Evolutionary conservation across 2,329 filamentous ascomycete species (phyloP).

Genomic region (Fusarium sp.): DNA sequence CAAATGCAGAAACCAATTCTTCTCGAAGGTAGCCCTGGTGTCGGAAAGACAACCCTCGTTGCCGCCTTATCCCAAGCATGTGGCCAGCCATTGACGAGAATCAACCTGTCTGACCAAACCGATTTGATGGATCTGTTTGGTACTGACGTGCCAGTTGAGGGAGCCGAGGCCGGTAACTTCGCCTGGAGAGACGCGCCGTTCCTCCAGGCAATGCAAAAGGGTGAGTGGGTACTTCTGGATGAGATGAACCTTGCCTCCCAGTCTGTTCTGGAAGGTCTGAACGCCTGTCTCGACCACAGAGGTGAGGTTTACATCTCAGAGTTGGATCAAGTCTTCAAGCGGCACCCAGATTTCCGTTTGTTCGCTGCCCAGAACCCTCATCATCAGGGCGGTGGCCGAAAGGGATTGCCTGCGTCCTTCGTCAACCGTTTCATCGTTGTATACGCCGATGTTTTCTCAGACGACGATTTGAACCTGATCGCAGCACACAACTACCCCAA

Average conservation of each 20-base stretch:
- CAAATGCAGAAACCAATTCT: conserved; percentile 93
- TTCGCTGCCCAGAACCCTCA: conserved; percentile 99
- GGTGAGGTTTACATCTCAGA: conserved; percentile 97
- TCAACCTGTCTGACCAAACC: conserved; percentile 98
- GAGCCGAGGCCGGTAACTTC: conserved; percentile 91
- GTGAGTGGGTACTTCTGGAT: conserved; percentile 96
- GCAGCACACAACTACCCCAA: conserved; percentile 82
- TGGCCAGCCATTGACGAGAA: conserved; percentile 87
- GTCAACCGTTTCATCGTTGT: conserved; percentile 99
- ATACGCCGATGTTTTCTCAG: conserved; percentile 90
- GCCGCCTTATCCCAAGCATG: conserved; percentile 85
- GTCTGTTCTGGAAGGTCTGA: conserved; percentile 94
- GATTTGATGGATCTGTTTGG: conserved; percentile 98
- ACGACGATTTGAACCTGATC: conserved; percentile 86
- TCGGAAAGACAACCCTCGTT: conserved; percentile 96
- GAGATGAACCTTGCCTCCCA: conserved; percentile 99
- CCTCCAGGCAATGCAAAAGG: conserved; percentile 94
- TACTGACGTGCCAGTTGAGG: conserved; percentile 94
- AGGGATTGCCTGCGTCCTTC: conserved; percentile 94
- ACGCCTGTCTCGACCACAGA: conserved; percentile 96
- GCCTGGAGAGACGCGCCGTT: conserved; percentile 97
- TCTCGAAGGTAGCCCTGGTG: conserved; percentile 96
- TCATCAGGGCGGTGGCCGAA: conserved; percentile 94
- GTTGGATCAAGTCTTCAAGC: conserved; percentile 92
- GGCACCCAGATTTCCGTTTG: conserved; percentile 90